phyloP scores from a whole-genome alignment of 495 filamentous ascomycete genomes.

The Penicillium goetzii region DNA sequence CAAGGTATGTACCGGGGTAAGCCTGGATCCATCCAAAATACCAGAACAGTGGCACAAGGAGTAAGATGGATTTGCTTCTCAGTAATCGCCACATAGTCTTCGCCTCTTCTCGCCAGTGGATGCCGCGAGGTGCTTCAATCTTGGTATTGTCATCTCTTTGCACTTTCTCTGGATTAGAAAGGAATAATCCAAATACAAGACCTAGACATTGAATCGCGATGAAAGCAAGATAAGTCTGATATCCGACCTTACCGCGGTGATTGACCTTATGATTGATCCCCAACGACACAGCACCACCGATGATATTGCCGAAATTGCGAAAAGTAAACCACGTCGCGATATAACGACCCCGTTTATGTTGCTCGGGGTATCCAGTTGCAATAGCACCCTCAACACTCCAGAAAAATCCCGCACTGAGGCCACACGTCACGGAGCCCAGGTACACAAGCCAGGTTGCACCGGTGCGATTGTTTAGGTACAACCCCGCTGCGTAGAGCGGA shows the following conservation, averaged over 20 bases:
- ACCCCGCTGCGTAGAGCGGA: slow-evolving; percentile 55
- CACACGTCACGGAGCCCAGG: slow-evolving; percentile 56
- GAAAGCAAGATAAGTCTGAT: background rate
- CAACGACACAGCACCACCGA: background rate
- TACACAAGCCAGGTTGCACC: slow-evolving; percentile 59
- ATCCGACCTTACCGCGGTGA: background rate
- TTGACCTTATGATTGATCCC: background rate
- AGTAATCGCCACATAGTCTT: background rate
- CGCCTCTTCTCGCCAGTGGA: background rate
- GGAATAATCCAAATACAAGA: background rate
- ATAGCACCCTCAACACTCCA: slow-evolving; percentile 61
- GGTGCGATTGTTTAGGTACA: slow-evolving; percentile 61
- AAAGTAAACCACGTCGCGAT: background rate
- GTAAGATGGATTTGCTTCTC: background rate
- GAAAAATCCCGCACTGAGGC: slow-evolving; percentile 55
- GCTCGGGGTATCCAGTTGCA: slow-evolving; percentile 56
- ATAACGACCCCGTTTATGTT: slow-evolving; percentile 11
- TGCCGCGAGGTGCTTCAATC: background rate
- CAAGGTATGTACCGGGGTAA: background rate
- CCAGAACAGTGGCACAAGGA: background rate
- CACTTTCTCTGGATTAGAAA: background rate
- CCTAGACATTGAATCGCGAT: background rate
- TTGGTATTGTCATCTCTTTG: background rate
- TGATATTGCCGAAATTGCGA: background rate
- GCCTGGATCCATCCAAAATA: background rate